Evolutionary conservation across 2,329 filamentous ascomycete genomes (phyloP), one percentile per base, ranked within the genome.

Genomic region (Alternaria metachromatica): DNA sequence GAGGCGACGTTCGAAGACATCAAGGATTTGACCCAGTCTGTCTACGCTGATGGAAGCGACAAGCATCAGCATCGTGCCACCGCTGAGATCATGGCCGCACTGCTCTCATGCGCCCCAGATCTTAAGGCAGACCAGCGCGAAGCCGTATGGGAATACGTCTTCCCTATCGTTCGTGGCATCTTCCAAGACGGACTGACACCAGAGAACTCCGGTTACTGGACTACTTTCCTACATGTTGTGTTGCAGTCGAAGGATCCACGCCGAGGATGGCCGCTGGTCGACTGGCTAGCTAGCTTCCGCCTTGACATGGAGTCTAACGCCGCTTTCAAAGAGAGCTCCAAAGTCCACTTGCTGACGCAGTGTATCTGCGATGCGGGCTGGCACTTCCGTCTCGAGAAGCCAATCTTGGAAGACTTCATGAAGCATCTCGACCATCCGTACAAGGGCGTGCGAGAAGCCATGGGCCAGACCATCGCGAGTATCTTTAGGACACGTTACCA

Each of bases 1-100:
- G 84, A 85, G 13, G 91, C 91, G 23, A 96, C 89, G 0, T 92
- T 97, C 72, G 89, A 95, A 6, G 96, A 99, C 59, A 90, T 99
- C 78, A 91, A 95, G 76, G 90, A 94, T 71, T 85, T 97, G 64
- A 88, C 92, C 6, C 84, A 87, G 62, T 87, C 88, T 2, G 89
- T 96, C 0, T 98, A 93, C 74, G 95, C 90, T 13, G 95, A 99
- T 78, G 96, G 96, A 10, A 96, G 90, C 72, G 96, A 99, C 78
- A 97, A 97, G 81, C 96, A 99, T 79, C 95, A 99, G 78, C 96
- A 99, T 78, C 92, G 96, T 56, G 96, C 96, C 15, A 97, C 96
- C 3, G 89, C 96, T 0, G 96, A 99, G 81, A 97, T 99, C 60
- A 84, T 99, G 54, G 94, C 92, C 13, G 94, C 93, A 5, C 81